These are phyloP conservation scores for Tolypocladium capitatum DNA, from an alignment of 2,329 filamentous ascomycete genomes.

Conservation along the genomic window DNA sequence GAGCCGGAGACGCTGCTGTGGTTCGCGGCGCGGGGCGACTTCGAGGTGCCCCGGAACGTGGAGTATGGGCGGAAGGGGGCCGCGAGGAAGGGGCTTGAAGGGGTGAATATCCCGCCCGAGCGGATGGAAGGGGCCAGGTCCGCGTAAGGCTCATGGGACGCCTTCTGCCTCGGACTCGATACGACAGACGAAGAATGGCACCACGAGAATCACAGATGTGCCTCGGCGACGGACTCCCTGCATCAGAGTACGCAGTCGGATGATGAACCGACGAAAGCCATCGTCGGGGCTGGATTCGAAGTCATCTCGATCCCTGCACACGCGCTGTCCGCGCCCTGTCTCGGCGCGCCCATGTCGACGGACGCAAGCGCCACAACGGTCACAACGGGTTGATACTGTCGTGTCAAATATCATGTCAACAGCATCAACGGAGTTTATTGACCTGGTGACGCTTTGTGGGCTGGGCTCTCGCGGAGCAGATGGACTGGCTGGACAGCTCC, in stretches of 20 bases:
- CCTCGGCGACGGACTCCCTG: neutral
- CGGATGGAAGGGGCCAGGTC: constrained; percentile 5
- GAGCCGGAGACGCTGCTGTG: constrained; percentile 35
- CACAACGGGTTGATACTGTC: too few relatives aligned
- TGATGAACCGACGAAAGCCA: neutral
- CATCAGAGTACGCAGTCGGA: neutral
- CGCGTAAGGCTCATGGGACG: constrained; percentile 3
- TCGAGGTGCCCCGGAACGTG: constrained; percentile 30
- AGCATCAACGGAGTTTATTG: too few relatives aligned
- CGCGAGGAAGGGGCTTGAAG: constrained; percentile 18
- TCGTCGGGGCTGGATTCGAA: neutral
- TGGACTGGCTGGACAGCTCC: too few relatives aligned
- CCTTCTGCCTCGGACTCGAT: neutral
- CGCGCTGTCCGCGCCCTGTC: neutral
- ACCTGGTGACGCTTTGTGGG: neutral
- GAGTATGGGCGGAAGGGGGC: constrained; percentile 26
- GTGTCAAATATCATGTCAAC: neutral
- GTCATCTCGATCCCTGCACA: neutral
- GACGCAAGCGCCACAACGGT: neutral
- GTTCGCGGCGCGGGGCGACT: constrained; percentile 30
- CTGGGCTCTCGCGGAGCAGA: too few relatives aligned
- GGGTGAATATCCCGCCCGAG: constrained; percentile 19
- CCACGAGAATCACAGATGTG: neutral
- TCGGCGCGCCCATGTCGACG: neutral
- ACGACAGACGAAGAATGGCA: neutral